Evolutionary conservation across 495 filamentous ascomycete genomes (phyloP).

Genomic region (Penicillium argentinense): DNA sequence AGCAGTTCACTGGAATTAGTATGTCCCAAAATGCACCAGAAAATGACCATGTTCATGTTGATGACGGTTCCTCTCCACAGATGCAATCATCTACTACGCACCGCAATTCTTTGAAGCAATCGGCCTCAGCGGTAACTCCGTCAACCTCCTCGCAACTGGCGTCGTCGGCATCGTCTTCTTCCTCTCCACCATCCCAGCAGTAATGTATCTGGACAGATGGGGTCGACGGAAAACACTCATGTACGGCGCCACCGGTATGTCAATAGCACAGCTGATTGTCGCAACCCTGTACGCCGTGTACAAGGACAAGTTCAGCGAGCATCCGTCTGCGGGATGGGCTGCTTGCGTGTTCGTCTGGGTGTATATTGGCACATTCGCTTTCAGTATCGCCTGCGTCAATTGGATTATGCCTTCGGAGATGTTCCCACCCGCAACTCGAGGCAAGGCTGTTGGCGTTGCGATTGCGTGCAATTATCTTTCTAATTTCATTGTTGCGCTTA

Average conservation of each 20-base stretch:
- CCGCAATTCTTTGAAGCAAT: slow-evolving; percentile 40
- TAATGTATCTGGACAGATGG: slow-evolving; percentile 61
- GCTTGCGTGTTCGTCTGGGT: slow-evolving; percentile 64
- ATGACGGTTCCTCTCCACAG: background rate
- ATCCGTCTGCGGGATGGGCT: slow-evolving; percentile 34
- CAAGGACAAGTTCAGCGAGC: slow-evolving; percentile 17
- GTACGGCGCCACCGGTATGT: slow-evolving; percentile 62
- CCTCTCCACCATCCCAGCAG: slow-evolving; percentile 47
- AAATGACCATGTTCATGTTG: background rate
- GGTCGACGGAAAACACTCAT: slow-evolving; percentile 61
- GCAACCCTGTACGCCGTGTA: slow-evolving; percentile 55
- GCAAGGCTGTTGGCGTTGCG: slow-evolving; percentile 4
- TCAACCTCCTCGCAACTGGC: slow-evolving; percentile 40
- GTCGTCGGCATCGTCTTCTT: slow-evolving; percentile 37
- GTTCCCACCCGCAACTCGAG: slow-evolving; percentile 4
- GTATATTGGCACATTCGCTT: slow-evolving; percentile 64
- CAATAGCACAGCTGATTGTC: slow-evolving; percentile 64
- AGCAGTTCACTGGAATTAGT: slow-evolving; percentile 3
- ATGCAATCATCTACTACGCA: slow-evolving; percentile 29
- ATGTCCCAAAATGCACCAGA: background rate
- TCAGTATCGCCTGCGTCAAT: slow-evolving; percentile 41
- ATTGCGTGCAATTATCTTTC: slow-evolving; percentile 31
- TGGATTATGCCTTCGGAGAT: slow-evolving; percentile 52
- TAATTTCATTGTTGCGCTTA: slow-evolving; percentile 47
- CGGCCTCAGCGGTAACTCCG: slow-evolving; percentile 29